Base-by-base conservation (phyloP, 2,329 filamentous ascomycete genomes). In the Arthrinium puccinioides region DNA sequence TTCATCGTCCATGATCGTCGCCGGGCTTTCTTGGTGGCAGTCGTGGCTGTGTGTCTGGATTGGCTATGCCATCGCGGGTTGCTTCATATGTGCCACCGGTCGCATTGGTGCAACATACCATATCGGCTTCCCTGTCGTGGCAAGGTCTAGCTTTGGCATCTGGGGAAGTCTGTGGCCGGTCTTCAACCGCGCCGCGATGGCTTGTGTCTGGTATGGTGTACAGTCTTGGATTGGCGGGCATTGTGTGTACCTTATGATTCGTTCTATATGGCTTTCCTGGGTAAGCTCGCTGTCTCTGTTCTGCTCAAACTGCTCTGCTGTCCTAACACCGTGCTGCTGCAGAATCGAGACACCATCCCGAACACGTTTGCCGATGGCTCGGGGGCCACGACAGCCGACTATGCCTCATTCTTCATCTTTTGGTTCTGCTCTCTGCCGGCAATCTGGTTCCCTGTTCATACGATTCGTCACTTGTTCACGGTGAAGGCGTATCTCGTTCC, bases 121-220 rank as follows among this genome's bases (percentile, higher is more conserved):
- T 57, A 86, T 95, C 46, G 84, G 85, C 2, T 95, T 95, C 56
- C 87, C 89, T 1, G 85, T 95, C 24, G 80, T 84, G 21, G 76
- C 73, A 47, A 72, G 89, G 39, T 71, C 85, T 0, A 87, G 82
- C 0, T 95, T 94, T 51, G 89, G 89, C 11, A 84, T 94, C 39
- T 95, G 85, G 84, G 89, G 89, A 2, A 82, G 80, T 20, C 62
- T 94, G 36, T 94, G 88, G 88, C 87, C 88, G 0, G 80, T 94
- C 1, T 81, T 94, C 48, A 94, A 94, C 54, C 77, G 88, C 28
- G 84, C 86, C n/a, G 86, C 79, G 6, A 89, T 94, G 74, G 82
- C 85, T 2, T 88, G 85, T 48, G 77, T 94, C 44, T 94, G 87
- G 87, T 90, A 89, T 45, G 86, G 85, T 34, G 86, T 94, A 19